Conservation (phyloP, 1,284 basidiomycete genomes). For the Rhizoctonia solani region DNA sequence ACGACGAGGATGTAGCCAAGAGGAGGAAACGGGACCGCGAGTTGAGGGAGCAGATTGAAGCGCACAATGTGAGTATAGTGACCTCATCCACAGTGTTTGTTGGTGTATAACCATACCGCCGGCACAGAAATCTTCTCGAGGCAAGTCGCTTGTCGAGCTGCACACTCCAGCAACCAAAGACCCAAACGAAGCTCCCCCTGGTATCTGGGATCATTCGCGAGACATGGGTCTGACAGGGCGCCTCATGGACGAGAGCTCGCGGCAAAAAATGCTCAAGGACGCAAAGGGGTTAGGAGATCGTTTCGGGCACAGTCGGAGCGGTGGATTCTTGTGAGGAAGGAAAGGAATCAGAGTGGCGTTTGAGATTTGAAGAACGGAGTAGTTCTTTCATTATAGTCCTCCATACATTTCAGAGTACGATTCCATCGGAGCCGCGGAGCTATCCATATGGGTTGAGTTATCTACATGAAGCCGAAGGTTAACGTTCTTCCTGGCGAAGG, state of each 20-base stretch:
- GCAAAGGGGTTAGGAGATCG: conserved; percentile 77
- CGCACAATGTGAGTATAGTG: conserved; percentile 68
- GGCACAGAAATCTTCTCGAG: conserved; percentile 63
- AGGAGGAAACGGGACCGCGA: conserved; percentile 65
- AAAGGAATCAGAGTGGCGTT: neutral
- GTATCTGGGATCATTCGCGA: conserved; percentile 84
- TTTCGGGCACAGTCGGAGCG: conserved; percentile 61
- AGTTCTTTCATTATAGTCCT: no score
- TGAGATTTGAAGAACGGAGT: neutral
- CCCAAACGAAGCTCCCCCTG: conserved; percentile 58
- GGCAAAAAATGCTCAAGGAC: conserved; percentile 75
- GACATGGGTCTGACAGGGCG: conserved; percentile 86
- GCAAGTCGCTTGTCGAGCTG: conserved; percentile 67
- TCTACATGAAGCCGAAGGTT: no score
- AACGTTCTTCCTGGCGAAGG: no score
- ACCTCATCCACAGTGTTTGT: conserved; percentile 23
- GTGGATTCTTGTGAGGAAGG: conserved; percentile 43
- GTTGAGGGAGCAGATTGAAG: conserved; percentile 70
- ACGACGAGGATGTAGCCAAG: conserved; percentile 54
- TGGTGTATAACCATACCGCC: neutral
- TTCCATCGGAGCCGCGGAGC: no score
- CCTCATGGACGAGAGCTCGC: conserved; percentile 81
- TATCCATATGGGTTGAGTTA: no score
- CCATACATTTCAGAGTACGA: no score
- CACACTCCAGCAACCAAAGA: conserved; percentile 55